Conservation (phyloP, 495 filamentous ascomycete genomes). For the Daldinia caldariorum region DNA sequence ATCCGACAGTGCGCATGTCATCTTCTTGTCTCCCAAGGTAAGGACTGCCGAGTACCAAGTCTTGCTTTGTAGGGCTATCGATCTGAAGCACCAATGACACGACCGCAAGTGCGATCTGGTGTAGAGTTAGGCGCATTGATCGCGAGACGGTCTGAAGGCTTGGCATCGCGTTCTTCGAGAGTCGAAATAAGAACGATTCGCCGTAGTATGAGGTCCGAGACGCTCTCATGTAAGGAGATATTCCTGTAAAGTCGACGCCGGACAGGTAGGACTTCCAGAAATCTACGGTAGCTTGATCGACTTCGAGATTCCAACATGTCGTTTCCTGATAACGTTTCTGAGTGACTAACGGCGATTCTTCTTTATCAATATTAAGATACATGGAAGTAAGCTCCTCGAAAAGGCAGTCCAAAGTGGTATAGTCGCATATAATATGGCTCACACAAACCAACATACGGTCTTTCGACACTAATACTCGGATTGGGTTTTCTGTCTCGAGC, state of each 20-base stretch:
- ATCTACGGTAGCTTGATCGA: neutral
- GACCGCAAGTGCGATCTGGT: neutral
- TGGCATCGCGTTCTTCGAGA: neutral
- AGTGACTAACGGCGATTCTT: neutral
- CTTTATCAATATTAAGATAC: neutral
- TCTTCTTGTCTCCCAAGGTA: neutral
- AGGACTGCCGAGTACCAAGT: neutral
- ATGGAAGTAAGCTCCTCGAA: neutral
- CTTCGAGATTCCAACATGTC: neutral
- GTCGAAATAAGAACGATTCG: neutral
- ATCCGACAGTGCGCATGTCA: neutral
- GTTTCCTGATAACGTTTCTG: neutral
- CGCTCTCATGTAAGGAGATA: neutral
- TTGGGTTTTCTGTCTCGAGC: neutral
- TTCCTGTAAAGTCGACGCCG: neutral
- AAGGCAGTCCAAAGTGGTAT: neutral
- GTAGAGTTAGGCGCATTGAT: neutral
- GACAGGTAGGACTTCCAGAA: conserved; percentile 1
- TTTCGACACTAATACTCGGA: neutral
- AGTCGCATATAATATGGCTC: neutral
- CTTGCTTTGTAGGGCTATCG: neutral
- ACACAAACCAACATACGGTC: neutral
- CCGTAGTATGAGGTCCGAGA: neutral
- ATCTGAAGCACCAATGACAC: neutral
- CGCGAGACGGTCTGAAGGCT: neutral